These are phyloP conservation scores for Raphanus sativus DNA, from an alignment of 345 rosid genomes.

Conservation along the genomic window DNA sequence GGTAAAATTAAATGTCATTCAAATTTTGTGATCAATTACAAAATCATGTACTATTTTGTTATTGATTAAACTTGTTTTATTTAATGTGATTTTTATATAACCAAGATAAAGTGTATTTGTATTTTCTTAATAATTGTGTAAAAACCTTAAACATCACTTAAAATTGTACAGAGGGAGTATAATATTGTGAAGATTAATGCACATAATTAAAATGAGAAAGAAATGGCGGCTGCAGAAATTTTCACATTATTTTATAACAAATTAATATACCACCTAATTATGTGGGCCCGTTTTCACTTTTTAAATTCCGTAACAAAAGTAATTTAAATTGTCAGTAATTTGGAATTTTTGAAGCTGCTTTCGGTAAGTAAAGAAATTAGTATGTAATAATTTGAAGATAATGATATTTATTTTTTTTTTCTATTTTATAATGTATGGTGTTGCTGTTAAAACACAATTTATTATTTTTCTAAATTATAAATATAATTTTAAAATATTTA, in stretches of 20 bases:
- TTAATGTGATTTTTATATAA: no score
- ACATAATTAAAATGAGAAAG: constrained; percentile 22
- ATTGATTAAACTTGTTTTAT: no score
- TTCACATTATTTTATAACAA: neutral
- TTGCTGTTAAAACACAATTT: neutral
- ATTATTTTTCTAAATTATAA: neutral
- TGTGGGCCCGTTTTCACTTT: constrained; percentile 9
- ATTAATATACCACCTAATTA: constrained; percentile 22
- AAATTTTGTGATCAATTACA: no score
- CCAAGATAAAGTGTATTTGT: no score
- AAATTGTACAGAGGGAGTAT: no score
- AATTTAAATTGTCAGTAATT: neutral
- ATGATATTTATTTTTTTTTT: no score
- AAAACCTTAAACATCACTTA: no score
- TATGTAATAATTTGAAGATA: neutral
- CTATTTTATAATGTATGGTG: no score
- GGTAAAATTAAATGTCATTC: no score
- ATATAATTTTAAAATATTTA: no score
- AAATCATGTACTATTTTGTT: no score
- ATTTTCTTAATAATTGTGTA: no score
- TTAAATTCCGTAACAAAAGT: neutral
- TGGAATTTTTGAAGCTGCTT: neutral
- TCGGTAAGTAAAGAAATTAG: neutral
- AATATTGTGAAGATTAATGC: neutral
- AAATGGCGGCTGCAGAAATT: neutral